A percentile compares a stretch with the other conserved stretches of the same genome.
Evolutionary conservation across 257 asterid species (phyloP).

Genomic region (Plantago ovata): DNA sequence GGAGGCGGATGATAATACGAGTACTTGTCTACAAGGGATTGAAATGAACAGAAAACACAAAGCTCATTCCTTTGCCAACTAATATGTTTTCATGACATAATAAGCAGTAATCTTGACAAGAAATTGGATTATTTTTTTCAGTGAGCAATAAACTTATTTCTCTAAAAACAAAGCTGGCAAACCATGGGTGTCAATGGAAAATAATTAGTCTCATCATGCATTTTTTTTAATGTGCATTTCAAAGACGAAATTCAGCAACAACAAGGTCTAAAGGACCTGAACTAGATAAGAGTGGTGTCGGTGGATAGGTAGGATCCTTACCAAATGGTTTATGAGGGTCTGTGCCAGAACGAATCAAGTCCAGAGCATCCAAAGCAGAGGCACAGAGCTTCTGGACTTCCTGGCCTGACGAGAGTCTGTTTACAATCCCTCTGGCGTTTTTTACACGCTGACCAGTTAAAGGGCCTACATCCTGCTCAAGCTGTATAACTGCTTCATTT

Average conservation of each 20-base stretch:
- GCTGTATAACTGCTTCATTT: conserved; percentile 60
- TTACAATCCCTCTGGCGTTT: conserved; percentile 94
- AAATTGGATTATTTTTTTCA: too few species aligned
- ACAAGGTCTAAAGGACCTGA: too few species aligned
- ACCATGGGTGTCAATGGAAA: too few species aligned
- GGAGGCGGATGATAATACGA: background rate
- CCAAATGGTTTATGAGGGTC: conserved; percentile 38
- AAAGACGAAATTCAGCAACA: too few species aligned
- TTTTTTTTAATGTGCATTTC: too few species aligned
- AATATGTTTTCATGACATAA: too few species aligned
- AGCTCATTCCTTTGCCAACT: too few species aligned
- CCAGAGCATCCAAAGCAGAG: conserved; percentile 63
- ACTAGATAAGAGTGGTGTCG: background rate
- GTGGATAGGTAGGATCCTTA: conserved; percentile 19
- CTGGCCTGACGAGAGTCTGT: conserved; percentile 85
- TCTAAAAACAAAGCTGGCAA: too few species aligned
- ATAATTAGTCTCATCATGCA: too few species aligned
- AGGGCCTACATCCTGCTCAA: conserved; percentile 89
- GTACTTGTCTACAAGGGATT: background rate
- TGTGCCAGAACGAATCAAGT: conserved; percentile 41
- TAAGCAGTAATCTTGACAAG: too few species aligned
- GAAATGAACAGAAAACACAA: background rate
- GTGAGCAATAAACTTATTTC: too few species aligned
- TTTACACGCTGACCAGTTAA: conserved; percentile 87
- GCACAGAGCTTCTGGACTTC: conserved; percentile 78